Evolutionary conservation across 2,329 filamentous ascomycete genomes (phyloP).

Genomic region (Colletotrichum sublineola): DNA sequence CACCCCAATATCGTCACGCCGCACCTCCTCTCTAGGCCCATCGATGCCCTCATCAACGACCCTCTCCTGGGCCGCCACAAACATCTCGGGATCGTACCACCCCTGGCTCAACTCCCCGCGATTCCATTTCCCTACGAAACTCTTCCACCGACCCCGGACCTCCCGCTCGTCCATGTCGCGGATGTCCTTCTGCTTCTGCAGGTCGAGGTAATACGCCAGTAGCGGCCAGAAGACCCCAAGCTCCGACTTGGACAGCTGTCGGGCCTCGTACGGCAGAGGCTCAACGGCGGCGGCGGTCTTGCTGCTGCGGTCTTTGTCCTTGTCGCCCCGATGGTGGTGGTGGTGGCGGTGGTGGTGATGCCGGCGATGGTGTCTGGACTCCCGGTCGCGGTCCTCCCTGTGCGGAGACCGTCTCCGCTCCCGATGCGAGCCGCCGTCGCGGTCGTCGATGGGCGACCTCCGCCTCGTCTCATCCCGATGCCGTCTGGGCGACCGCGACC

Average conservation of each 20-base stretch:
- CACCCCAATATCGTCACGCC: constrained; percentile 16
- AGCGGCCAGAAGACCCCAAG: constrained; percentile 75
- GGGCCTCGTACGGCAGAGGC: constrained; percentile 74
- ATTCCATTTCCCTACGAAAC: constrained; percentile 94
- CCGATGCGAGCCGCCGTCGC: constrained; percentile 8
- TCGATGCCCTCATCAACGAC: constrained; percentile 31
- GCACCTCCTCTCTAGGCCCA: not conserved
- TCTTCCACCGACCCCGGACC: constrained; percentile 89
- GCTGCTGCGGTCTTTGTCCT: constrained; percentile 10
- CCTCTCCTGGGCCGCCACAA: constrained; percentile 57
- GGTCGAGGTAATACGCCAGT: constrained; percentile 86
- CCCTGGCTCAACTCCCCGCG: constrained; percentile 86
- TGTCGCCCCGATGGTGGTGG: constrained; percentile 26
- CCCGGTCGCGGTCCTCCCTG: constrained; percentile 12
- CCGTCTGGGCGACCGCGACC: constrained; percentile 33
- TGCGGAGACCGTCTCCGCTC: constrained; percentile 10
- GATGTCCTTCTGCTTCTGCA: constrained; percentile 84
- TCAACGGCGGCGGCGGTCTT: constrained; percentile 5
- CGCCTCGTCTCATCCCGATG: constrained; percentile 27
- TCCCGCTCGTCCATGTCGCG: constrained; percentile 81
- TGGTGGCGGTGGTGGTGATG: constrained; percentile 32
- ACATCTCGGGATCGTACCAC: constrained; percentile 90
- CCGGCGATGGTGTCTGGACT: constrained; percentile 23
- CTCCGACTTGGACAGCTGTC: constrained; percentile 77
- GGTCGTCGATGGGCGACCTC: constrained; percentile 29